Base-by-base conservation (phyloP, 331 rosid genomes). In the Arachis monticola region DNA sequence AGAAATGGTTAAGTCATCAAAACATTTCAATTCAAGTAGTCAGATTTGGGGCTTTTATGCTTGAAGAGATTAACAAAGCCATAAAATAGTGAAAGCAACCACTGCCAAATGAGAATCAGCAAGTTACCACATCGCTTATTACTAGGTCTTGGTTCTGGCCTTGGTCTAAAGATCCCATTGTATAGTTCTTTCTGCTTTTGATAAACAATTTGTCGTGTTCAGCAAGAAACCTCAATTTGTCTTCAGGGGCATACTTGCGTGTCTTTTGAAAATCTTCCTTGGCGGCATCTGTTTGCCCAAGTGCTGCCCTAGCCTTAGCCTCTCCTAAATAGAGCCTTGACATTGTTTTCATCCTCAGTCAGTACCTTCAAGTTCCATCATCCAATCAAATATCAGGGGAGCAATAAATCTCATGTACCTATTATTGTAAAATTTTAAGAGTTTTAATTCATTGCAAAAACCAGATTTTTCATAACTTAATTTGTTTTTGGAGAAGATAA, bases 151-250 rank as follows among this genome's bases (percentile, higher is more conserved):
- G 92, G 85, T 65, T 88, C 77, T 0, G 91, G 96, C 32, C 93
- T 85, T 51, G 96, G 91, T 74, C 97, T 93, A 64, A 94, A 92
- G 64, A 94, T 87, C 42, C 97, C 99, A 81, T 88, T 92, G 69
- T 92, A 92, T 66, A 94, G 85, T 87, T 92, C 97, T 79, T 86
- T 94, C 69, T 94, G 99, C 92, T 92, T 94, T 85, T 90, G 92
- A 77, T 94, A 87, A 72, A 92, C 62, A 76, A 89, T 86, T 90
- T 88, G 85, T 94, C 97, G 27, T 92, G 97, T 69, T 90, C 97
- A 12, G 92, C 91, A 75, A 94, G 93, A 67, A 84, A 73, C 47
- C 85, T 87, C 67, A 94, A 77, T 87, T 90, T 88, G 82, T 94
- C 96, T 52, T 90, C 85, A 1, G 98, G 98, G 22, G 87, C 88